Evolutionary conservation across 202 grass and related monocot genomes (phyloP), one percentile per base, ranked within the genome.

Genomic region (Zoysia matrella): DNA sequence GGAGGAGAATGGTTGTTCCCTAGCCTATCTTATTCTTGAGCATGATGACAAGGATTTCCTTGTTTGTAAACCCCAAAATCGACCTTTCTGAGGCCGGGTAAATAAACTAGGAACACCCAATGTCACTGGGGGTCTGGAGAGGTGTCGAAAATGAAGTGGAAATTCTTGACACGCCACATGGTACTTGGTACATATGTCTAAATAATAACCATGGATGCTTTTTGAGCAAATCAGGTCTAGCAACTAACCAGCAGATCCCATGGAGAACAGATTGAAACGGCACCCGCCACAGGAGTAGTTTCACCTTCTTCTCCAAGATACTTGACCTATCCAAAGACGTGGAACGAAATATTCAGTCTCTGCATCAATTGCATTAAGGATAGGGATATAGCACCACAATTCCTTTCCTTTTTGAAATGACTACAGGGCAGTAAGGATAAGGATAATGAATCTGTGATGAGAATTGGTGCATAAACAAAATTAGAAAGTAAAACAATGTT

Each of bases 301-400:
- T 94, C 88, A 46, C 88, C 95, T 87, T 94, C 95, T 88, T 98
- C 95, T 85, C 95, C 95, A 82, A 98, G 92, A 90, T 98, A 98
- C 56, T 98, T 98, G 47, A 98, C 95, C 95, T 98, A 88, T 50
- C 71, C 4, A 76, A 80, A 76, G 69, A 90, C 67, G 70, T 68
- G 52, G 49, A 78, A 81, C 47, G 22, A 71, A 84, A 85, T 83
- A 93, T 74, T 60, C 3, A 65, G 60, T 77, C 40, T 15, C 3
- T 79, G 18, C 55, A 84, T 84, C 45, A 80, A 84, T 54, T 47
- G 14, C 49, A 51, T 55, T 67, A 42, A 41, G 45, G 47, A 77
- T 51, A 60, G 22, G 77, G 39, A 85, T 68, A 9, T 30, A 85
- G 10, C 73, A 44, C 79, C 4, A 51, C 56, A 8, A 7, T 78